Evolutionary conservation across 139 green algal species (phyloP).

Genomic region (Chlamydomonas eustigma): DNA sequence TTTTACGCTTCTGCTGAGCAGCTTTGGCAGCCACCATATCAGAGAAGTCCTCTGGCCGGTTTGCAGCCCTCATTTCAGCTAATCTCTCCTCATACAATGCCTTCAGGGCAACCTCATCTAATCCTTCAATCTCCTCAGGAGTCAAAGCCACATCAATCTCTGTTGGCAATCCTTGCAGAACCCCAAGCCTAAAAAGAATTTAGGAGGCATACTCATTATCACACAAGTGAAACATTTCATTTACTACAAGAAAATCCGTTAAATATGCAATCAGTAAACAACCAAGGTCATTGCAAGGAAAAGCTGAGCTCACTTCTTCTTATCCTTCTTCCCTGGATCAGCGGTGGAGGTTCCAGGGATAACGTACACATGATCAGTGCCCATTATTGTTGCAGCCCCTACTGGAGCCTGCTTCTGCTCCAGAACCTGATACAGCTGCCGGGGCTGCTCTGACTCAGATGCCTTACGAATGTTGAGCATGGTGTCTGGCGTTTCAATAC

Average conservation of each 20-base stretch:
- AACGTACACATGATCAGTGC: constrained; percentile 87
- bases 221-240: too few relatives aligned
- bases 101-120: constrained; percentile 70
- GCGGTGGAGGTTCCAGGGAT: constrained; percentile 49
- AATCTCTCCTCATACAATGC: constrained; percentile 38
- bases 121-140: constrained; percentile 88
- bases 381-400: constrained; percentile 57
- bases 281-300: too few relatives aligned
- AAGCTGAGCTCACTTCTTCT: constrained; percentile 14
- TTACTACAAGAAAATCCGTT: too few relatives aligned
- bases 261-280: too few relatives aligned
- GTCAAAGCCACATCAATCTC: constrained; percentile 86
- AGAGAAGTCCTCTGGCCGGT: constrained; percentile 80
- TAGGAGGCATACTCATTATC: too few relatives aligned
- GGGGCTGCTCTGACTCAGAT: constrained; percentile 29
- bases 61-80: constrained; percentile 40
- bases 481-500: constrained; percentile 79
- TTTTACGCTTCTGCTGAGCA: constrained; percentile 77
- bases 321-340: constrained; percentile 11
- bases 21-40: constrained; percentile 90
- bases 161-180: constrained; percentile 20
- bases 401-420: constrained; percentile 60
- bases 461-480: constrained; percentile 89
- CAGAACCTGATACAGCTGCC: constrained; percentile 66
- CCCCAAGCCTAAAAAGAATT: constrained; percentile 1